Percentiles rank a stretch among this genome's conserved stretches.
phyloP scores from a whole-genome alignment of 2,329 filamentous ascomycete species.

The Talaromyces atroroseus region DNA sequence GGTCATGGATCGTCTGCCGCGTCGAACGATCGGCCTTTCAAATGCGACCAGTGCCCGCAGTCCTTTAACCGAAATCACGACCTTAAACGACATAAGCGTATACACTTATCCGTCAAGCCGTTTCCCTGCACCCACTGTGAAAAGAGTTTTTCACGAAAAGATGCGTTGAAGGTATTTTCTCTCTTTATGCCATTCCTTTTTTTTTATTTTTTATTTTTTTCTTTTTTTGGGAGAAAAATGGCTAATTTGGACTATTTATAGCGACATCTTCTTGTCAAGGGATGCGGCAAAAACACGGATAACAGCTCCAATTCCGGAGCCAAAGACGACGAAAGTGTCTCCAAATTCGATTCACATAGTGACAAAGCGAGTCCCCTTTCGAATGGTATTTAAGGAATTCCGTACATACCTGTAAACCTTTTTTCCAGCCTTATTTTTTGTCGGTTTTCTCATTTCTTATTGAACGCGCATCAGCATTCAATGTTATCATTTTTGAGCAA shows the following conservation, averaged over 20 bases:
- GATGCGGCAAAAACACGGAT: slow-evolving; percentile 51
- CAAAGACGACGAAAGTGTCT: slow-evolving; percentile 13
- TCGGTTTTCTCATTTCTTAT: neutral
- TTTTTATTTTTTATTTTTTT: no score
- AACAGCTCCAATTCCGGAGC: slow-evolving; percentile 6
- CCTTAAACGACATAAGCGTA: slow-evolving; percentile 89
- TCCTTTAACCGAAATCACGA: slow-evolving; percentile 97
- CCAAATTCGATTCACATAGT: slow-evolving; percentile 15
- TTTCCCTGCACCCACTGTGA: slow-evolving; percentile 88
- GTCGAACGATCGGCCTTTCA: slow-evolving; percentile 79
- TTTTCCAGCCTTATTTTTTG: neutral
- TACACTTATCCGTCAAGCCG: slow-evolving; percentile 91
- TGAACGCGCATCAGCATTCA: neutral
- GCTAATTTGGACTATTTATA: slow-evolving; percentile 33
- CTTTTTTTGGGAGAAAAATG: neutral
- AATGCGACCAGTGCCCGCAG: slow-evolving; percentile 86
- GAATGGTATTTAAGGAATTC: slow-evolving; percentile 6
- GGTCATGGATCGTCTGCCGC: slow-evolving; percentile 50
- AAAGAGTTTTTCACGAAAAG: slow-evolving; percentile 95
- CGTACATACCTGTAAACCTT: slow-evolving; percentile 4
- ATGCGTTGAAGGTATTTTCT: slow-evolving; percentile 80
- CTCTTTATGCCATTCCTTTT: neutral
- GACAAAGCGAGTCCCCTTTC: slow-evolving; percentile 14
- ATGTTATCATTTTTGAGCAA: slow-evolving; percentile 9
- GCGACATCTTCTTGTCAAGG: slow-evolving; percentile 64